These are phyloP conservation scores for Chlamydomonas sp. DNA, from an alignment of 139 green algal genomes.

Conservation along the genomic window DNA sequence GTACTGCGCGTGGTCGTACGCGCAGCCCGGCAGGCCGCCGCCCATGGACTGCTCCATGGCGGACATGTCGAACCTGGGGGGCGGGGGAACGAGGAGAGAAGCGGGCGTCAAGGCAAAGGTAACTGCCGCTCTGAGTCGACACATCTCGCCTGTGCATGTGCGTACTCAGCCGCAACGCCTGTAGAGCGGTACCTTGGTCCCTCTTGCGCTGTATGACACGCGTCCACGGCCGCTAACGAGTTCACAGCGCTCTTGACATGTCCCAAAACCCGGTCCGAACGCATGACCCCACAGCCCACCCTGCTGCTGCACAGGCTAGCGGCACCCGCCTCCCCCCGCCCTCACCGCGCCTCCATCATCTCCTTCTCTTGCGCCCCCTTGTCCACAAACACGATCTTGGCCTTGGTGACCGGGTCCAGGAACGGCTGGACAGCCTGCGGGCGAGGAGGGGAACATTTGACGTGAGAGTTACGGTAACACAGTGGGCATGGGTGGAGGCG, in stretches of 20 bases:
- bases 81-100: neutral
- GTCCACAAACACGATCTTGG: constrained; percentile 80
- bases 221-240: no score
- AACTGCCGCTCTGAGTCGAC: neutral
- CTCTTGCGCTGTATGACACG: neutral
- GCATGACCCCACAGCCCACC: no score
- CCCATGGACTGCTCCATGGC: constrained; percentile 63
- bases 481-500: neutral
- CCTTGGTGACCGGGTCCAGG: constrained; percentile 76
- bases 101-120: neutral
- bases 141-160: neutral
- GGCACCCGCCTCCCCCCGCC: neutral
- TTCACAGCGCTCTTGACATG: no score
- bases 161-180: neutral
- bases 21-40: constrained; percentile 23
- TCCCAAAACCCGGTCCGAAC: no score
- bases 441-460: neutral
- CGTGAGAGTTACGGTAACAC: neutral
- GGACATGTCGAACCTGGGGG: constrained; percentile 50
- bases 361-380: constrained; percentile 39
- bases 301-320: no score
- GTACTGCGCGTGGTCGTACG: constrained; percentile 55
- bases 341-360: constrained; percentile 41
- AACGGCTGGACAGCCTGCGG: constrained; percentile 70
- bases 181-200: neutral